Conservation (phyloP, 2,329 filamentous ascomycete genomes). For the Penicillium italicum region DNA sequence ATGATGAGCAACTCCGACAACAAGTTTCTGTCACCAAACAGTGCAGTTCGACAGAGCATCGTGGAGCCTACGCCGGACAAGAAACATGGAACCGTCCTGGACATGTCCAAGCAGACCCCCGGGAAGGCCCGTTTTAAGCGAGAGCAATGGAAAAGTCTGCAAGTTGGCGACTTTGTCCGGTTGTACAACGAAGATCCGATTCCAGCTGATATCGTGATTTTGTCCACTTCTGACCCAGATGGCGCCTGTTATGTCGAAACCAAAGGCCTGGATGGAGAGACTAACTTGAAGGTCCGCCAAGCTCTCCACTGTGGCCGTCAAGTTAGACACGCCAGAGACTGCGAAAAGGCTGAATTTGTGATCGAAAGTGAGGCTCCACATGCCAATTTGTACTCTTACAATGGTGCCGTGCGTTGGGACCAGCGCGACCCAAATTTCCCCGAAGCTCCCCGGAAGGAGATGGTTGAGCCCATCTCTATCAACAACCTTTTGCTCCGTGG, state of each 20-base stretch:
- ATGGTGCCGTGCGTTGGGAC: constrained; percentile 80
- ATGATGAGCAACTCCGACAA: constrained; percentile 29
- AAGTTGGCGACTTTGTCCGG: constrained; percentile 93
- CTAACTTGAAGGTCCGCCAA: constrained; percentile 91
- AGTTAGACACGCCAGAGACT: constrained; percentile 85
- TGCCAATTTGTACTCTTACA: constrained; percentile 93
- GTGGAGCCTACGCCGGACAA: constrained; percentile 31
- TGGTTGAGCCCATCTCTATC: constrained; percentile 90
- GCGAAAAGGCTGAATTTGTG: constrained; percentile 79
- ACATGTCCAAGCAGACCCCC: constrained; percentile 61
- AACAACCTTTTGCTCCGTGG: constrained; percentile 94
- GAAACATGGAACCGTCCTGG: constrained; percentile 67
- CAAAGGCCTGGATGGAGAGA: constrained; percentile 96
- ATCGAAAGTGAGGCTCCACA: constrained; percentile 91
- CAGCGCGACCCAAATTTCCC: constrained; percentile 65
- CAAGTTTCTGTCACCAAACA: constrained; percentile 31
- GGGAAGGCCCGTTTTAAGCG: constrained; percentile 83
- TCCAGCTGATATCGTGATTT: constrained; percentile 85
- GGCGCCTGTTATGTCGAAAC: constrained; percentile 97
- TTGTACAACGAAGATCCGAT: constrained; percentile 95
- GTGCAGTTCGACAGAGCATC: constrained; percentile 28
- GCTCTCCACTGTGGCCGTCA: constrained; percentile 79
- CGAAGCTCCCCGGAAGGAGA: constrained; percentile 63
- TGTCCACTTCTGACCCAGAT: constrained; percentile 89
- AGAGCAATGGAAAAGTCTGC: constrained; percentile 90